phyloP scores from a whole-genome alignment of 2,329 filamentous ascomycete genomes.

The Colletotrichum noveboracense region DNA sequence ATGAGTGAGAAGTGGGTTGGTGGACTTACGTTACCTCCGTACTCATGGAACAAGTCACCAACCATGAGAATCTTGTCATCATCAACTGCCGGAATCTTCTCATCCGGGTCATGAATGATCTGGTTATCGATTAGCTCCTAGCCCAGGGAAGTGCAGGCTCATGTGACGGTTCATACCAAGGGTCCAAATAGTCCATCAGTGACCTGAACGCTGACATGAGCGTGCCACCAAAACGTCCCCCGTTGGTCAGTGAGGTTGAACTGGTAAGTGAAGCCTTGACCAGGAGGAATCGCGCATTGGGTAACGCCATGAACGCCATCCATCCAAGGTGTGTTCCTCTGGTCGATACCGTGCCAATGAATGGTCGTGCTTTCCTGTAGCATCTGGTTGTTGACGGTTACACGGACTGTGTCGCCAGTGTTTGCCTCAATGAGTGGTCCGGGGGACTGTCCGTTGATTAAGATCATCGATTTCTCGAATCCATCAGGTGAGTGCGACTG shows the following conservation, averaged over 20 bases:
- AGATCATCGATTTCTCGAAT: slow-evolving; percentile 55
- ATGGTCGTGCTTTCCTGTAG: slow-evolving; percentile 52
- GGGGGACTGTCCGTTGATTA: slow-evolving; percentile 70
- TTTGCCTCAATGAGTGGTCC: slow-evolving; percentile 65
- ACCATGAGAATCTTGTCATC: slow-evolving; percentile 43
- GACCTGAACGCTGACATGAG: slow-evolving; percentile 40
- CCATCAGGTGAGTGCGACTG: slow-evolving; percentile 60
- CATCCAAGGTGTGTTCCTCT: slow-evolving; percentile 68
- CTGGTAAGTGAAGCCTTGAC: slow-evolving; percentile 57
- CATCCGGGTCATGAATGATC: slow-evolving; percentile 40
- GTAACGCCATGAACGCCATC: slow-evolving; percentile 68
- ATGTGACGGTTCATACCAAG: background rate
- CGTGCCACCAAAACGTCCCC: slow-evolving; percentile 70
- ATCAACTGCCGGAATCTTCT: slow-evolving; percentile 31
- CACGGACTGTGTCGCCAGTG: slow-evolving; percentile 45
- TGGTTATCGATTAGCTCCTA: background rate
- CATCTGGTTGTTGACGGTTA: slow-evolving; percentile 45
- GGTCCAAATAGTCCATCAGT: slow-evolving; percentile 23
- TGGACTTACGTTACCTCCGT: slow-evolving; percentile 34
- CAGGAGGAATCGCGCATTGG: slow-evolving; percentile 65
- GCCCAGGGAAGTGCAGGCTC: too few species aligned
- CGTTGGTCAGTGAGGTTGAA: slow-evolving; percentile 64
- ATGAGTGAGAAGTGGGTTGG: background rate
- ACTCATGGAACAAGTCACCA: slow-evolving; percentile 43
- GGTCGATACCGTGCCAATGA: slow-evolving; percentile 74